phyloP scores from a whole-genome alignment of 208 protist genomes.

The Leishmania gerbilli region DNA sequence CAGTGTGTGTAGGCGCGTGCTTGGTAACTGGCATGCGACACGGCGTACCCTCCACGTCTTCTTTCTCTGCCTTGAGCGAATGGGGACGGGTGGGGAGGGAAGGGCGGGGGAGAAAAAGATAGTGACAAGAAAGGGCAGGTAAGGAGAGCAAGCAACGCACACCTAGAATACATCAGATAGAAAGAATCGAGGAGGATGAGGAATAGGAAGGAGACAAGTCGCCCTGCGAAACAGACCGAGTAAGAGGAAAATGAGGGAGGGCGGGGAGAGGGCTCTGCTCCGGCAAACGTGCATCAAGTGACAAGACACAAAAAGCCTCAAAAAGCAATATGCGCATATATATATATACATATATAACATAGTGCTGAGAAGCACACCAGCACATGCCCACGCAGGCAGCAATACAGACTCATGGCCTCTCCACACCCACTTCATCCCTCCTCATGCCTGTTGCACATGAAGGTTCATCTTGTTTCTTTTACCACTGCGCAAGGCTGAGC shows the following conservation, averaged over 20 bases:
- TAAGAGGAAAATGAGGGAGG: background rate
- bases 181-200: background rate
- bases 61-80: background rate
- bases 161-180: constrained; percentile 6
- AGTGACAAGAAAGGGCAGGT: background rate
- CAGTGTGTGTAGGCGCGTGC: background rate
- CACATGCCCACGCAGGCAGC: background rate
- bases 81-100: background rate
- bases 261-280: background rate
- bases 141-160: constrained; percentile 10
- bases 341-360: background rate
- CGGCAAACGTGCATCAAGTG: background rate
- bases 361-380: background rate
- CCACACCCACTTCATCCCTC: background rate
- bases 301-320: constrained; percentile 7
- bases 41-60: background rate
- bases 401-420: constrained; percentile 2
- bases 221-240: background rate
- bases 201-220: background rate
- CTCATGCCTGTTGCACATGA: constrained; percentile 5
- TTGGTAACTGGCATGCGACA: background rate
- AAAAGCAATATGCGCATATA: constrained; percentile 14
- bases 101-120: background rate
- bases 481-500: constrained; percentile 87
- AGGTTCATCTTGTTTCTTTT: constrained; percentile 18